Conservation (phyloP, 2,329 filamentous ascomycete genomes). For the Onygenales sp. region DNA sequence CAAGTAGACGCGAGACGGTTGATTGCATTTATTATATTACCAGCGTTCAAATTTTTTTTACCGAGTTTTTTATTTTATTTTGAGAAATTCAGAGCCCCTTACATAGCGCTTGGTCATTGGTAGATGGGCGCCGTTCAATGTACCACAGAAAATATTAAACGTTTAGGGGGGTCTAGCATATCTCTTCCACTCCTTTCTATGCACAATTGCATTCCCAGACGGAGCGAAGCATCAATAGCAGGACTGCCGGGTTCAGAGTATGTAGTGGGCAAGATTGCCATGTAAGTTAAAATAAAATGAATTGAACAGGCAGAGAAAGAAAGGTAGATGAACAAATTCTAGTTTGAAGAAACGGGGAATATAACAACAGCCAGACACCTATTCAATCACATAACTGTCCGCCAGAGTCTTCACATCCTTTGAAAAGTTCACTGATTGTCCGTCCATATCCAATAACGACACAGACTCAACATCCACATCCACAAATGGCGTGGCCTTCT, state of each 20-base stretch:
- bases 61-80: too few relatives aligned
- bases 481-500: conserved; percentile 74
- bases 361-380: conserved; percentile 4
- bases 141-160: background rate
- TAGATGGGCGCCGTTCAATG: too few relatives aligned
- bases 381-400: conserved; percentile 38
- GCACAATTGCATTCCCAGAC: background rate
- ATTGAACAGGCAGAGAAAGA: background rate
- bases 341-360: background rate
- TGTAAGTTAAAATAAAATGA: background rate
- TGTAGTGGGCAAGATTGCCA: background rate
- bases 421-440: conserved; percentile 34
- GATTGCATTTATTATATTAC: too few relatives aligned
- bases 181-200: background rate
- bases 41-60: too few relatives aligned
- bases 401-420: conserved; percentile 37
- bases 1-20: too few relatives aligned
- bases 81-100: too few relatives aligned
- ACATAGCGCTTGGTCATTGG: too few relatives aligned
- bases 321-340: background rate
- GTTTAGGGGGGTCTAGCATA: background rate
- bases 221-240: background rate
- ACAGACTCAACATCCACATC: conserved; percentile 68
- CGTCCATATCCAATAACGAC: conserved; percentile 36
- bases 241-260: too few relatives aligned